Percentiles rank a stretch among this genome's conserved stretches.
phyloP scores from a whole-genome alignment of 2,329 filamentous ascomycete species.

The Cladosporium colombiae region DNA sequence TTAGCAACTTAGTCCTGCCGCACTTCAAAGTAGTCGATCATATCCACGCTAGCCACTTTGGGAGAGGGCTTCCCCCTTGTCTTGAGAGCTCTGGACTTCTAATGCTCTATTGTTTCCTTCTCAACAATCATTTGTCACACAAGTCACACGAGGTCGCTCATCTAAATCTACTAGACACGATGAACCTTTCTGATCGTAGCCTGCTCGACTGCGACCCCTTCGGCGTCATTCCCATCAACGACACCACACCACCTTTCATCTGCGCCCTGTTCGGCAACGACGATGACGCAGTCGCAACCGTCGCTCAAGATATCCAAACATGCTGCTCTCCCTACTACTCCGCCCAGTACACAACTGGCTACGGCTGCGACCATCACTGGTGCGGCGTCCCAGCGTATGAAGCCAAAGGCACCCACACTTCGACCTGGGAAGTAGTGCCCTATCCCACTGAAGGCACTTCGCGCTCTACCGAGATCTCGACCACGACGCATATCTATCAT shows the following conservation, averaged over 20 bases:
- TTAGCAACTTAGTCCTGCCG: neutral
- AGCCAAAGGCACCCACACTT: constrained; percentile 4
- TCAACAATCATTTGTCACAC: neutral
- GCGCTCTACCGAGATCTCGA: neutral
- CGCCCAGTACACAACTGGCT: neutral
- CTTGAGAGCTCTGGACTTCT: neutral
- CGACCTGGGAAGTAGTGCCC: neutral
- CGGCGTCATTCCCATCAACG: constrained; percentile 4
- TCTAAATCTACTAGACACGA: neutral
- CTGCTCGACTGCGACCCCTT: neutral
- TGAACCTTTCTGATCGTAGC: neutral
- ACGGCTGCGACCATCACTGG: constrained; percentile 11
- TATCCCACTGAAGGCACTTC: constrained; percentile 9
- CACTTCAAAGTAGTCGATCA: neutral
- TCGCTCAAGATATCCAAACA: neutral
- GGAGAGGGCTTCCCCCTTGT: neutral
- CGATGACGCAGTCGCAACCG: neutral
- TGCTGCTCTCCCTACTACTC: constrained; percentile 12
- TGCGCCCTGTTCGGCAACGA: constrained; percentile 12
- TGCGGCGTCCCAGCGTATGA: constrained; percentile 7
- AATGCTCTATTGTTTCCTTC: neutral
- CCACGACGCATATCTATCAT: neutral
- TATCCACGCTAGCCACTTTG: constrained; percentile 1
- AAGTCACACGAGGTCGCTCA: neutral
- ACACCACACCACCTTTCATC: constrained; percentile 6